A percentile compares a stretch with the other conserved stretches of the same genome.
These are phyloP conservation scores for Chaetomium fimeti DNA, from an alignment of 495 filamentous ascomycete species.

Conservation along the genomic window DNA sequence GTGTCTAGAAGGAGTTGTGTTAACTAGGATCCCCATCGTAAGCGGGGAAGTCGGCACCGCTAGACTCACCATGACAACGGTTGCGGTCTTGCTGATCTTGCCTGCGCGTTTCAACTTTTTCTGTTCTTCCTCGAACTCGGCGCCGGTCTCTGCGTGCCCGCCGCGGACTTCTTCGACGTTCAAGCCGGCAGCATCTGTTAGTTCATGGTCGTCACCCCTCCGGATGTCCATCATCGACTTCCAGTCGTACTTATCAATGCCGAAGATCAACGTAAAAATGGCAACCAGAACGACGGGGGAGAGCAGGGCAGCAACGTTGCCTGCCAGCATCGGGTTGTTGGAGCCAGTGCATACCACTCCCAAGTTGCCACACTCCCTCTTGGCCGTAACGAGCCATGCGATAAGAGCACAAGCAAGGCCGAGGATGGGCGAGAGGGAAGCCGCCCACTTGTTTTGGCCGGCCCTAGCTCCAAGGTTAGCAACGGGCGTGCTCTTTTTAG, in stretches of 20 bases:
- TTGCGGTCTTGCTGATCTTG: conserved; percentile 75
- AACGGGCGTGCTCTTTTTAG: neutral
- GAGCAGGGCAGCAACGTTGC: conserved; percentile 74
- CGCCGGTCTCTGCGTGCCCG: conserved; percentile 42
- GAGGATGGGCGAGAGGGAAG: conserved; percentile 69
- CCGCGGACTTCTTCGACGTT: conserved; percentile 70
- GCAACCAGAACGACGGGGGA: conserved; percentile 79
- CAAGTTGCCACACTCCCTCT: conserved; percentile 69
- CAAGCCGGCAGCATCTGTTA: conserved; percentile 64
- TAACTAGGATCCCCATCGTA: neutral
- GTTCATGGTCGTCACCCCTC: conserved; percentile 77
- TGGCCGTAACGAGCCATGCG: conserved; percentile 89
- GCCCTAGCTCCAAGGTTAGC: conserved; percentile 41
- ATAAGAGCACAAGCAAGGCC: conserved; percentile 74
- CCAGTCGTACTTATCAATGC: conserved; percentile 85
- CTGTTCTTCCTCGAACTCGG: conserved; percentile 58
- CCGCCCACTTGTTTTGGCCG: conserved; percentile 78
- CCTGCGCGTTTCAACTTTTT: conserved; percentile 67
- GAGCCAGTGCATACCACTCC: conserved; percentile 73
- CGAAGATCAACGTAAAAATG: conserved; percentile 70
- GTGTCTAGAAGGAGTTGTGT: conserved; percentile 43
- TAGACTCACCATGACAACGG: conserved; percentile 56
- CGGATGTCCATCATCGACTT: conserved; percentile 80
- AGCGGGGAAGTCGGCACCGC: neutral
- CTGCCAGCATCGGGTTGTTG: conserved; percentile 88